Conservation (phyloP, 495 filamentous ascomycete species). For the Penicillium dipodomyicola region DNA sequence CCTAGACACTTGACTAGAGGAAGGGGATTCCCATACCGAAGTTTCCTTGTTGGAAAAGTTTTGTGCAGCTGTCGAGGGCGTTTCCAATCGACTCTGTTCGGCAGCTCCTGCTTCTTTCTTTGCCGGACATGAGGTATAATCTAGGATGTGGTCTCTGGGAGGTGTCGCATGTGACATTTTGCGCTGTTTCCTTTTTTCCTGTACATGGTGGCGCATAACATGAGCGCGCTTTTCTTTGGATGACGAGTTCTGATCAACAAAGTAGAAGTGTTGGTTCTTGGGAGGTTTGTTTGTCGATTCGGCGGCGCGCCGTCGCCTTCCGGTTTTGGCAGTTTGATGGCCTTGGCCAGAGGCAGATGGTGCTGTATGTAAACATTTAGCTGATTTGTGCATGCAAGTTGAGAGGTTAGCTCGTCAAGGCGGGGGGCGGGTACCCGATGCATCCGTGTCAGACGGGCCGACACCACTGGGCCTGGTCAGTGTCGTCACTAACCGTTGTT, state of each 20-base stretch:
- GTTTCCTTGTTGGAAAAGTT: conserved; percentile 12
- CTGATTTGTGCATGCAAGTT: not conserved
- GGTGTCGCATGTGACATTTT: conserved; percentile 24
- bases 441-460: conserved; percentile 10
- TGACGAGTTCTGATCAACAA: conserved; percentile 45
- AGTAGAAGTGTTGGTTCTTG: conserved; percentile 43
- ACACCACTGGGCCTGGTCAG: conserved; percentile 2
- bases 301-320: conserved; percentile 27
- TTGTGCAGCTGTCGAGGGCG: not conserved
- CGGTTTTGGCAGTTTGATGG: conserved; percentile 21
- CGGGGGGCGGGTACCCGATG: conserved; percentile 14
- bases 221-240: conserved; percentile 48
- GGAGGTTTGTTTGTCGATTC: conserved; percentile 19
- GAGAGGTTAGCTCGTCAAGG: conserved; percentile 5
- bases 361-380: conserved; percentile 12
- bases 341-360: conserved; percentile 17
- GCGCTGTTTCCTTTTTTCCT: conserved; percentile 43
- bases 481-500: conserved; percentile 12
- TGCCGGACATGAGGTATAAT: conserved; percentile 25
- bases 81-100: conserved; percentile 8
- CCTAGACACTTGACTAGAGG: not conserved
- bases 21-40: conserved; percentile 22
- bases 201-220: conserved; percentile 52
- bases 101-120: conserved; percentile 18
- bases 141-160: conserved; percentile 13